Evolutionary conservation across 306 rosid species (phyloP).

Genomic region (Lathyrus tuberosus): DNA sequence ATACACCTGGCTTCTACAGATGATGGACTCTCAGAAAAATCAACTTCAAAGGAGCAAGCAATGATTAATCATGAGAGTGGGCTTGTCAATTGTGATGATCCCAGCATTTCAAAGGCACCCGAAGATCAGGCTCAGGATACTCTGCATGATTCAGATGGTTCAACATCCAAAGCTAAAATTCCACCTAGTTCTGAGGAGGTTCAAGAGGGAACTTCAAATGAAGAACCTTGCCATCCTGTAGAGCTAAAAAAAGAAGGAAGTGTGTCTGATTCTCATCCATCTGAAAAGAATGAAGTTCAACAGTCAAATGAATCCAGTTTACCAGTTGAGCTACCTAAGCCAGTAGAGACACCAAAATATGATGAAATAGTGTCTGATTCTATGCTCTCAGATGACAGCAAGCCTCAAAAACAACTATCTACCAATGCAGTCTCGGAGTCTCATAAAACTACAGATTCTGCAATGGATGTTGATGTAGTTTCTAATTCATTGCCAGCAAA

Average conservation of each 20-base stretch:
- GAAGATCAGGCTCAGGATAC: slow-evolving; percentile 47
- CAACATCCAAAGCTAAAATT: slow-evolving; percentile 51
- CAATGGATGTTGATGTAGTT: slow-evolving; percentile 54
- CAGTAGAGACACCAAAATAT: slow-evolving; percentile 44
- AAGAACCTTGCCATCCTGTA: slow-evolving; percentile 48
- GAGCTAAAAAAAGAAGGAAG: slow-evolving; percentile 46
- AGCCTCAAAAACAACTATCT: slow-evolving; percentile 32
- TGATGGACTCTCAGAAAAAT: slow-evolving; percentile 45
- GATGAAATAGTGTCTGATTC: slow-evolving; percentile 45
- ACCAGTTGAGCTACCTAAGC: slow-evolving; percentile 41
- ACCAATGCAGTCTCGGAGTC: slow-evolving; percentile 43
- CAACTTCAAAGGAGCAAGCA: slow-evolving; percentile 48
- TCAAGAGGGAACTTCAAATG: slow-evolving; percentile 43
- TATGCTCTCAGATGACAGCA: slow-evolving; percentile 36
- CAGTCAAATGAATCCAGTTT: slow-evolving; percentile 44
- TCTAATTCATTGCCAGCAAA: slow-evolving; percentile 44
- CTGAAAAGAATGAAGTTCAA: slow-evolving; percentile 54
- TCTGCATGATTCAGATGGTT: slow-evolving; percentile 45
- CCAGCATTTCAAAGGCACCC: slow-evolving; percentile 46
- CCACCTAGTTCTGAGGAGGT: slow-evolving; percentile 52
- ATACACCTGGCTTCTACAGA: slow-evolving; percentile 39
- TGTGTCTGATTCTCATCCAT: slow-evolving; percentile 46
- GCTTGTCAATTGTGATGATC: slow-evolving; percentile 45
- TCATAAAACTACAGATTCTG: slow-evolving; percentile 44
- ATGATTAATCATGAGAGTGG: slow-evolving; percentile 36